Evolutionary conservation across 2,329 filamentous ascomycete genomes (phyloP).

Genomic region (Bipolaris zeicola): DNA sequence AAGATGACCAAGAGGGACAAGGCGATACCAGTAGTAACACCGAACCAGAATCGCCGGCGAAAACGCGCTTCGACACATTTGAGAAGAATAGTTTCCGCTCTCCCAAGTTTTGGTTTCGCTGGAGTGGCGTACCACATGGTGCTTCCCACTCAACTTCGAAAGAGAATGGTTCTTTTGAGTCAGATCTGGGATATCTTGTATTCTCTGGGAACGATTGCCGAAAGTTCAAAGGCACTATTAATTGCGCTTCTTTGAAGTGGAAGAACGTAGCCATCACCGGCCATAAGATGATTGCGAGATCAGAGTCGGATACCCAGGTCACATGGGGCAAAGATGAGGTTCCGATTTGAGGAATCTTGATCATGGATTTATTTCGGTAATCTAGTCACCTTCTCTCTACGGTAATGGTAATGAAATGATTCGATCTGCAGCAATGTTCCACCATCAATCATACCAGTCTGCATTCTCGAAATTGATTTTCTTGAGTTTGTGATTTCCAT

Average conservation of each 20-base stretch:
- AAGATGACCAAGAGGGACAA: neutral
- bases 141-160: neutral
- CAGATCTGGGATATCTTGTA: constrained; percentile 28
- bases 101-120: constrained; percentile 36
- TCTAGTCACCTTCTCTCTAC: too few species aligned
- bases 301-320: constrained; percentile 23
- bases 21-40: neutral
- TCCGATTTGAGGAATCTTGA: neutral
- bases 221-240: constrained; percentile 34
- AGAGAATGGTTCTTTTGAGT: neutral
- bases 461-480: too few species aligned
- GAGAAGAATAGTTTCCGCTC: constrained; percentile 37
- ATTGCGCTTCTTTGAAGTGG: constrained; percentile 24
- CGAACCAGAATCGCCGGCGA: constrained; percentile 9
- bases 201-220: constrained; percentile 30
- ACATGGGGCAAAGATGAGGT: constrained; percentile 14
- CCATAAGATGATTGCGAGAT: constrained; percentile 23
- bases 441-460: too few species aligned
- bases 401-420: too few species aligned
- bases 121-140: constrained; percentile 18
- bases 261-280: constrained; percentile 27
- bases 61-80: constrained; percentile 26
- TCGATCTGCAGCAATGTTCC: too few species aligned
- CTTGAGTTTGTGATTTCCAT: too few species aligned
- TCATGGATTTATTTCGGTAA: too few species aligned